Percentiles rank a stretch among this genome's conserved stretches.
These are phyloP conservation scores for Mycena capillaripes DNA, from an alignment of 768 basidiomycete genomes.

Conservation along the genomic window DNA sequence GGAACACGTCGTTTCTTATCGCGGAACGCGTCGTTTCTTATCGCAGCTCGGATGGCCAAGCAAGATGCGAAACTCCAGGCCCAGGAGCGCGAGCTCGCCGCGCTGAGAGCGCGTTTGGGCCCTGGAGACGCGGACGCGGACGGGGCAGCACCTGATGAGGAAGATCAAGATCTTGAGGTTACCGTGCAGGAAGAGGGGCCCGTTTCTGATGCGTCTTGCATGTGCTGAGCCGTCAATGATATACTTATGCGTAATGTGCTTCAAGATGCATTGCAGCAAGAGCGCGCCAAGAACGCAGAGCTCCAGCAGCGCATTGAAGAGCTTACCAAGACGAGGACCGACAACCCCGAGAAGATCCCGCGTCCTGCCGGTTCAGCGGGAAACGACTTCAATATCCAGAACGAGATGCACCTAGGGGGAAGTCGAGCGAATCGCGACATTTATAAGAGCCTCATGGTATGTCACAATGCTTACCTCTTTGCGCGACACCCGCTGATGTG, in stretches of 20 bases:
- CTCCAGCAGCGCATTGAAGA: neutral
- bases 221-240: no score
- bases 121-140: no score
- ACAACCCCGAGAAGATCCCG: neutral
- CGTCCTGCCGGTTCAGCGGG: neutral
- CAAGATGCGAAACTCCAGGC: neutral
- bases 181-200: no score
- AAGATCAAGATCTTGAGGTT: no score
- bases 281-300: neutral
- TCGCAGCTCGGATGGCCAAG: no score
- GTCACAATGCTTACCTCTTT: neutral
- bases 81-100: neutral
- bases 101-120: neutral
- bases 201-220: no score
- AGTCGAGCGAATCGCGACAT: neutral
- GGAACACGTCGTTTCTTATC: no score
- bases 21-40: no score
- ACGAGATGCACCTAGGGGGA: conserved; percentile 3
- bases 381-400: conserved; percentile 2
- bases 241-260: no score
- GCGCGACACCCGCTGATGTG: neutral
- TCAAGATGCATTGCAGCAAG: neutral
- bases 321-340: neutral
- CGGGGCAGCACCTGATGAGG: no score
- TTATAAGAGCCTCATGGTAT: neutral